Percentiles rank a stretch among this genome's conserved stretches.
phyloP scores from a whole-genome alignment of 768 basidiomycete species.

The Lactarius pseudohatsudake region DNA sequence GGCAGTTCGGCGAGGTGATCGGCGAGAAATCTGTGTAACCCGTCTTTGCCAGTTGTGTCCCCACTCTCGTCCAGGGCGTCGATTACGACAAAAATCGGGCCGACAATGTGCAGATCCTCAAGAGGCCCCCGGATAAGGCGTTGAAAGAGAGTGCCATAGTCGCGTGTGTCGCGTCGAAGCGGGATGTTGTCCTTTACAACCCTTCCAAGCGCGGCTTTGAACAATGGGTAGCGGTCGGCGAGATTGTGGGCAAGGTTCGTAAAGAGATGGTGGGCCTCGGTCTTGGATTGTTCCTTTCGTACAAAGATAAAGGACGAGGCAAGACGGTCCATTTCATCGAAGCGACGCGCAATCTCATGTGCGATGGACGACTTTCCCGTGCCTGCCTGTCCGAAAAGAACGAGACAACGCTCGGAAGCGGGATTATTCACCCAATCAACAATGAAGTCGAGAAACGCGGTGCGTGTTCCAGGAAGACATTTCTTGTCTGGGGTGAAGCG shows the following conservation, averaged over 20 bases:
- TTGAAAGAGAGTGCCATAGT: neutral
- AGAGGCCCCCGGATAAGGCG: neutral
- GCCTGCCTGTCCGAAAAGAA: conserved; percentile 2
- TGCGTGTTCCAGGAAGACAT: neutral
- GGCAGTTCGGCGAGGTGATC: neutral
- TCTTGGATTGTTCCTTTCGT: neutral
- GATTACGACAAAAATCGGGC: neutral
- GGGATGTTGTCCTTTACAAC: neutral
- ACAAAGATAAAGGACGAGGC: neutral
- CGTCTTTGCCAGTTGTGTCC: neutral
- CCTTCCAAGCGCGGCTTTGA: neutral
- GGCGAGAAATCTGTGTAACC: neutral
- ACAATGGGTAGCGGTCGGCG: neutral
- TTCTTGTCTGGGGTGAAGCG: too few relatives aligned
- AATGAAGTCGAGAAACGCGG: neutral
- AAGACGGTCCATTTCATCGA: neutral
- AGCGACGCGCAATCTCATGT: conserved; percentile 2
- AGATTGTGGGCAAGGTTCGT: neutral
- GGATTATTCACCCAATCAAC: neutral
- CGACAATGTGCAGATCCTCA: neutral
- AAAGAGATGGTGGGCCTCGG: neutral
- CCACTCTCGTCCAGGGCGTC: conserved; percentile 5
- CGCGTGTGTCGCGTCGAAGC: neutral
- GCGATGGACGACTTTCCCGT: neutral
- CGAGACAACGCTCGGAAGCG: neutral